A percentile compares a stretch with the other conserved stretches of the same genome.
Conservation (phyloP, 371 early-diverging fungal species). For the Dinochytrium kinnereticum region DNA sequence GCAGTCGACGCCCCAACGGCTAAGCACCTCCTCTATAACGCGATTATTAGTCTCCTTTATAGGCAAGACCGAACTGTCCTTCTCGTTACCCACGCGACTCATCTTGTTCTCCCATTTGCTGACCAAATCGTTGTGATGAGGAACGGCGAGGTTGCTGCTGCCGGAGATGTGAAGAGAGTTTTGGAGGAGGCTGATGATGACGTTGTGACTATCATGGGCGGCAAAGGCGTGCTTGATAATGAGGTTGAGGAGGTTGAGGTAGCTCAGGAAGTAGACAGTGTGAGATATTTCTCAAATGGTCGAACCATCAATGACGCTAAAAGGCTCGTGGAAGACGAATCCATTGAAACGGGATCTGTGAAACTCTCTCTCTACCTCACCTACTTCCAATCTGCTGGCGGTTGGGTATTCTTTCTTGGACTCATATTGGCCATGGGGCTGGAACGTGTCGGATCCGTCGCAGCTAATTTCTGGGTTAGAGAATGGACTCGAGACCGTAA, state of each 20-base stretch:
- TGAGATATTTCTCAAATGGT: constrained; percentile 2
- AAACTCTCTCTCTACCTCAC: constrained; percentile 35
- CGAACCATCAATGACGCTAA: constrained; percentile 10
- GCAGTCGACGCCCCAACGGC: constrained; percentile 89
- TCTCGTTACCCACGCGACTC: constrained; percentile 84
- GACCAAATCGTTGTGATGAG: constrained; percentile 44
- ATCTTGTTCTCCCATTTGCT: constrained; percentile 39
- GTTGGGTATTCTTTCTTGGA: constrained; percentile 33
- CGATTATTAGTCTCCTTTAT: constrained; percentile 68
- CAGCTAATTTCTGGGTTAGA: constrained; percentile 54
- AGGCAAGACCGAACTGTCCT: constrained; percentile 73
- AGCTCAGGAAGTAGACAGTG: neutral
- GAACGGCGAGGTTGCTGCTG: constrained; percentile 33
- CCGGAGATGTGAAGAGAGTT: constrained; percentile 15
- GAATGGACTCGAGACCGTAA: constrained; percentile 38
- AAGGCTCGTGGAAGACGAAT: constrained; percentile 41
- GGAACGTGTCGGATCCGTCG: constrained; percentile 23
- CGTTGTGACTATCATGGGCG: neutral
- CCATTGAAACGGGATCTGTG: constrained; percentile 43
- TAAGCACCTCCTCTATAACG: constrained; percentile 65
- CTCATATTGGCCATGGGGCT: constrained; percentile 24
- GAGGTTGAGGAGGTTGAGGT: neutral
- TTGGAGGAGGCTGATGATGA: constrained; percentile 12
- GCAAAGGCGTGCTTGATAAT: neutral
- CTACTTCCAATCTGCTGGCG: constrained; percentile 53